These are phyloP conservation scores for Arachis stenosperma DNA, from an alignment of 306 rosid species.

Conservation along the genomic window DNA sequence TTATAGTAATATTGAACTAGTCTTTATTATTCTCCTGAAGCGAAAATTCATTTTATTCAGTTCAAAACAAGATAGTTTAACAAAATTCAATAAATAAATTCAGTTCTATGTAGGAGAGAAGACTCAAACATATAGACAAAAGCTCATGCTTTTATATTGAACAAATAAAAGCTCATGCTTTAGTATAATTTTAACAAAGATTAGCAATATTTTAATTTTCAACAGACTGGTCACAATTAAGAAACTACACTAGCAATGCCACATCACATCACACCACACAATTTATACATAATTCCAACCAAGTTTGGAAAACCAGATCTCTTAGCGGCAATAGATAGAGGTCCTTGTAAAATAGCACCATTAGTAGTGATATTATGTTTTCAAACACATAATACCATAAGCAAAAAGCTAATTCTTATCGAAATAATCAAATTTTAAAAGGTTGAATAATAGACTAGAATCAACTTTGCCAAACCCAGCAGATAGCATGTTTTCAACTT, in stretches of 20 bases:
- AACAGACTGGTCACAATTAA: not conserved
- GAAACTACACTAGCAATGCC: constrained; percentile 13
- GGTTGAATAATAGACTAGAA: not conserved
- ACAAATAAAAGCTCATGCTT: too few relatives aligned
- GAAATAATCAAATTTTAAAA: not conserved
- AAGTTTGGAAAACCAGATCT: constrained; percentile 23
- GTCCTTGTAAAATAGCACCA: constrained; percentile 6
- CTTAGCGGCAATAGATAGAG: not conserved
- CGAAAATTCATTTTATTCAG: too few relatives aligned
- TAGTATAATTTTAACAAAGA: too few relatives aligned
- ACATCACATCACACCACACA: not conserved
- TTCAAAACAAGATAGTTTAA: too few relatives aligned
- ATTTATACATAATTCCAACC: constrained; percentile 25
- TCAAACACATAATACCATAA: constrained; percentile 5
- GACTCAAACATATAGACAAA: too few relatives aligned
- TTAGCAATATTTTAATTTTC: too few relatives aligned
- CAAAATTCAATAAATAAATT: too few relatives aligned
- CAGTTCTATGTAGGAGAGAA: too few relatives aligned
- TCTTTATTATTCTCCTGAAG: too few relatives aligned
- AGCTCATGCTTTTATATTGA: too few relatives aligned
- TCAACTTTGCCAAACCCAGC: constrained; percentile 1
- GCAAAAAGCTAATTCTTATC: constrained; percentile 1
- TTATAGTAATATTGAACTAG: too few relatives aligned
- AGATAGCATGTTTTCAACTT: constrained; percentile 10
- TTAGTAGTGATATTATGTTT: constrained; percentile 11